Base-by-base conservation (phyloP, 2,329 filamentous ascomycete species). In the Phaeosphaeriaceae sp. region DNA sequence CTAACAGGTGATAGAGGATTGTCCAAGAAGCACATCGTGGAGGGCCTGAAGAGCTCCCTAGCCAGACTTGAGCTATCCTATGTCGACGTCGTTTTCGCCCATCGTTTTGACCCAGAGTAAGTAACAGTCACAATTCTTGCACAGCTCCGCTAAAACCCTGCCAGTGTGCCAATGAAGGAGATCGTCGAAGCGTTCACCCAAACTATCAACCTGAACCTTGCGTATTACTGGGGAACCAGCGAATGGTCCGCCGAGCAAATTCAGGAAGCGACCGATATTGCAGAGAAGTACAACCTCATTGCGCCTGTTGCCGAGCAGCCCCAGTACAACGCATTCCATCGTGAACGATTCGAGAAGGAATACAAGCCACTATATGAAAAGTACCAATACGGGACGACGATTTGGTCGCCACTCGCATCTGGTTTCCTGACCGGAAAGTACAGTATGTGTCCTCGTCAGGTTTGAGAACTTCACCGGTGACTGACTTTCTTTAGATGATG, bases 361-460 rank as follows among this genome's bases (percentile, higher is more conserved):
- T 88, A 85, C 70, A 83, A 79, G 24, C 85, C 84, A 19, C 70
- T 88, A 17, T 88, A 81, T 76, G 73, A 85, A 59, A 81, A 86
- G 68, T 84, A 82, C 79, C 76, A 83, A 60, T 85, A 85, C 67
- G 86, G 86, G 48, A 86, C 85, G 31, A 84, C 82, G 25, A 58
- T 58, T 21, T 86, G 83, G 82, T 81, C 78, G 21, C 84, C 86
- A 20, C 79, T 88, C 9, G 84, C 82, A 48, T 83, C 80, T 27
- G 86, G 86, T 56, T 75, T 88, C 41, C 73, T 89, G 53, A 88
- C 84, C 7, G 86, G 86, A 68, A 89, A 88, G 77, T 88, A 89
- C 81, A 87, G 88, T 74, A 41, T 41, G 36, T 41, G 15, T 41
- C 15, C 36, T 9, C 5, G n/a, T 6, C 36, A 41, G n/a, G 13